Base-by-base conservation (phyloP, 2,329 filamentous ascomycete species). In the Anthostomella pinea region DNA sequence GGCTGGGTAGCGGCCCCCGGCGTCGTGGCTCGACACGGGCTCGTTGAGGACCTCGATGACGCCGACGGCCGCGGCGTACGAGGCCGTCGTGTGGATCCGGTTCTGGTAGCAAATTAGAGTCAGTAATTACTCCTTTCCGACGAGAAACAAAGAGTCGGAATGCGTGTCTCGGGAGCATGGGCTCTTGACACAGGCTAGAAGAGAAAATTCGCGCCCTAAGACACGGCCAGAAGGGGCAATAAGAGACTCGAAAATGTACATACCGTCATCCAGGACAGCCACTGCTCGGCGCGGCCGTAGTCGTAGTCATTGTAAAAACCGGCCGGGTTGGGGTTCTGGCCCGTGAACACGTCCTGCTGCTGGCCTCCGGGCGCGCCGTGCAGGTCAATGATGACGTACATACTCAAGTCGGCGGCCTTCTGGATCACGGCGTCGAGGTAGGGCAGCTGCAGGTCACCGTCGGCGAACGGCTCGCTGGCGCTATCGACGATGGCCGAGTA, bases 41-140 rank as follows among this genome's bases (percentile, higher is more conserved):
- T 81, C 77, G 49, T 81, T 81, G 35, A 80, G 61, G 9, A 81
- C 57, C 51, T 75, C 68, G 23, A 81, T 54, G 69, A 77, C 79
- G 38, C 76, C 76, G 17, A 80, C 76, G 28, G 72, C 77, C 35
- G 67, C n/a, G n/a, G n/a, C 59, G 52, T 73, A 76, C 19, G 65
- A 65, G 22, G 57, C 33, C 40, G 66, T 69, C 23, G 51, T 60
- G 52, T 79, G 75, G 39, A 78, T 69, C 24, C 67, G 62, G 23
- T 67, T 63, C n/a, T n/a, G n/a, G n/a, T n/a, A n/a, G n/a, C n/a
- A n/a, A n/a, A n/a, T n/a, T n/a, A n/a, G n/a, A n/a, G n/a, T n/a
- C n/a, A n/a, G n/a, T n/a, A n/a, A n/a, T n/a, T n/a, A n/a, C n/a
- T n/a, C n/a, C n/a, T n/a, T n/a, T n/a, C n/a, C n/a, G n/a, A n/a